Evolutionary conservation across 1,284 basidiomycete species (phyloP).

Genomic region (Moniliella sp.): DNA sequence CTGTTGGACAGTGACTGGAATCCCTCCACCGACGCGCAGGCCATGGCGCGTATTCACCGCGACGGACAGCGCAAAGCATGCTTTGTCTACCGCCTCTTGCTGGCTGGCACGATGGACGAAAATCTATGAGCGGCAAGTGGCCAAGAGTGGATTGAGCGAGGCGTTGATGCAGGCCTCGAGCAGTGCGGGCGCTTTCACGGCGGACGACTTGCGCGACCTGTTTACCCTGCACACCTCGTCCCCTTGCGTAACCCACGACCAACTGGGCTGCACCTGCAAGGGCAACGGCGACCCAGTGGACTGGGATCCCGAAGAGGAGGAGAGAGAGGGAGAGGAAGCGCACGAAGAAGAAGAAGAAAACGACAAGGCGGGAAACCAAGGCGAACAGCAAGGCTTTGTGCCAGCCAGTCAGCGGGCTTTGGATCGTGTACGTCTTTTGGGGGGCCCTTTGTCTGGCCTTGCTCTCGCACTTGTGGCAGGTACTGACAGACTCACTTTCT

Average conservation of each 20-base stretch:
- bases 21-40: slow-evolving; percentile 62
- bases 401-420: no score
- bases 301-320: no score
- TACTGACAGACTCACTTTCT: no score
- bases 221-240: slow-evolving; percentile 66
- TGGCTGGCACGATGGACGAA: slow-evolving; percentile 29
- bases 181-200: slow-evolving; percentile 10
- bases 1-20: slow-evolving; percentile 78
- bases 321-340: no score
- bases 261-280: slow-evolving; percentile 27
- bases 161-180: slow-evolving; percentile 36
- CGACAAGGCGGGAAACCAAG: no score
- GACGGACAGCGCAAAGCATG: slow-evolving; percentile 74
- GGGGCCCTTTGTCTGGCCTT: no score
- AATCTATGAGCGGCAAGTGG: slow-evolving; percentile 57
- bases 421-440: no score
- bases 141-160: slow-evolving; percentile 61
- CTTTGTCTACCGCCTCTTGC: slow-evolving; percentile 72
- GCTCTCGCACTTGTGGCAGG: no score
- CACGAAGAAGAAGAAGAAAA: neutral
- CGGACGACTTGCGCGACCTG: slow-evolving; percentile 44
- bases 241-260: slow-evolving; percentile 65
- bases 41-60: slow-evolving; percentile 66
- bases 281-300: slow-evolving; percentile 8
- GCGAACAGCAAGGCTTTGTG: no score